Percentiles rank a stretch among this genome's conserved stretches.
Conservation (phyloP, 495 filamentous ascomycete genomes). For the Cercophora sp. region DNA sequence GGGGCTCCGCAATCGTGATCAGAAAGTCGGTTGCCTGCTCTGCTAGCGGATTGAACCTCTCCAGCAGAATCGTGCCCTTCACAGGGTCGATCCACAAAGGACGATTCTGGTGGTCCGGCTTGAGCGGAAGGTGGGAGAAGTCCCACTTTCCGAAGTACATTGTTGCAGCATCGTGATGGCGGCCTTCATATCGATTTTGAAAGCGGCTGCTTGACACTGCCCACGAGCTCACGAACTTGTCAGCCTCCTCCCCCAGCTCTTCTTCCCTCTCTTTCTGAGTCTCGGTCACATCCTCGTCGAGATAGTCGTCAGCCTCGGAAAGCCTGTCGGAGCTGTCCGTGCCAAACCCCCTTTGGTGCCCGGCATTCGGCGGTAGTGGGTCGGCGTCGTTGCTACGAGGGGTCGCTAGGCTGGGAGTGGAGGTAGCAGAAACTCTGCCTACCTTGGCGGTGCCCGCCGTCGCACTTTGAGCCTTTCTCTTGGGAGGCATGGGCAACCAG, state of each 20-base stretch:
- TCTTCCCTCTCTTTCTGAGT: constrained; percentile 48
- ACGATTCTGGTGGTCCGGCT: constrained; percentile 81
- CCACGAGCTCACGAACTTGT: constrained; percentile 51
- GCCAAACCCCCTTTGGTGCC: no score
- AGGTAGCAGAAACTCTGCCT: constrained; percentile 57
- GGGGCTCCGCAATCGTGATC: constrained; percentile 90
- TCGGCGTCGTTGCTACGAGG: constrained; percentile 64
- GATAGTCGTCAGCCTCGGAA: constrained; percentile 54
- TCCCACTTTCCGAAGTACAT: constrained; percentile 55
- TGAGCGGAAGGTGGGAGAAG: constrained; percentile 74
- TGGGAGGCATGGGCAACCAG: constrained; percentile 81
- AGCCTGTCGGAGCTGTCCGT: no score
- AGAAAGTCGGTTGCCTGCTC: constrained; percentile 88
- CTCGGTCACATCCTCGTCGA: constrained; percentile 62
- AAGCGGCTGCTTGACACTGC: constrained; percentile 47
- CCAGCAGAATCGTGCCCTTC: constrained; percentile 81
- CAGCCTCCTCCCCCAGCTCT: constrained; percentile 57
- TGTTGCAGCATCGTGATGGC: constrained; percentile 48
- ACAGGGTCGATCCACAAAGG: constrained; percentile 89
- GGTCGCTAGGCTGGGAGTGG: constrained; percentile 64
- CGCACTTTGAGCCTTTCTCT: constrained; percentile 69
- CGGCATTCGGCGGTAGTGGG: no score
- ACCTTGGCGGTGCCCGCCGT: constrained; percentile 45
- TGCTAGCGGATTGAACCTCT: constrained; percentile 86
- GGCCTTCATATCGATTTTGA: constrained; percentile 26